These are phyloP conservation scores for Yamadazyma blattariae DNA, from an alignment of 1,139 yeast genomes.

Conservation along the genomic window DNA sequence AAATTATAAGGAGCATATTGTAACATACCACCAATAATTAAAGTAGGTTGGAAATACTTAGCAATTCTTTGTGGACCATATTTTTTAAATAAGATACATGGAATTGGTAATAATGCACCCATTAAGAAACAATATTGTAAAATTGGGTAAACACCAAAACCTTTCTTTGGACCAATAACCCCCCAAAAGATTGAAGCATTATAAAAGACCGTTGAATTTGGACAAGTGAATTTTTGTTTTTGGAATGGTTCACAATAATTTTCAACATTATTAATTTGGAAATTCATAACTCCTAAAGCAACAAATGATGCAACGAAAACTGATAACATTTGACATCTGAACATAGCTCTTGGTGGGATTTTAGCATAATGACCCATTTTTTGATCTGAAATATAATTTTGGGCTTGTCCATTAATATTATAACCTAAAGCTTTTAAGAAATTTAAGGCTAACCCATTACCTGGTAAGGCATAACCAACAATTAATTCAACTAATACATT, in stretches of 20 bases:
- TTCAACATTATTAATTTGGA: conserved; percentile 34
- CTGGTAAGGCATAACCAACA: conserved; percentile 62
- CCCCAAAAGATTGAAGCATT: conserved; percentile 64
- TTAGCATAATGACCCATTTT: conserved; percentile 60
- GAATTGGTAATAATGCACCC: conserved; percentile 47
- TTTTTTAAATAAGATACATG: conserved; percentile 38
- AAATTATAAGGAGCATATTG: conserved; percentile 56
- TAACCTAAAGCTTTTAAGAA: conserved; percentile 57
- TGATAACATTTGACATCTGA: conserved; percentile 54
- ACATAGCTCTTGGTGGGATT: conserved; percentile 58
- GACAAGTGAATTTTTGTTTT: conserved; percentile 47
- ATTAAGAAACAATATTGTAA: conserved; percentile 52
- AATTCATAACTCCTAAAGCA: conserved; percentile 49
- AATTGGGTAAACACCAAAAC: conserved; percentile 47
- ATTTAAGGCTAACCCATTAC: conserved; percentile 59
- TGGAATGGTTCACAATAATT: conserved; percentile 39
- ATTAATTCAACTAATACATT: conserved; percentile 60
- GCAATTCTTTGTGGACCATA: conserved; percentile 29
- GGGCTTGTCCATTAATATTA: conserved; percentile 60
- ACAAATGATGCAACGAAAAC: conserved; percentile 42
- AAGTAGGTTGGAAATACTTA: conserved; percentile 42
- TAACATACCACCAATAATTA: conserved; percentile 39
- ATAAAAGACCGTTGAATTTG: conserved; percentile 44
- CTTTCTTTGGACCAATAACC: conserved; percentile 55
- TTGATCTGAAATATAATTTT: conserved; percentile 51